Conservation (phyloP, 441 rosid genomes). For the Corymbia calophylla region DNA sequence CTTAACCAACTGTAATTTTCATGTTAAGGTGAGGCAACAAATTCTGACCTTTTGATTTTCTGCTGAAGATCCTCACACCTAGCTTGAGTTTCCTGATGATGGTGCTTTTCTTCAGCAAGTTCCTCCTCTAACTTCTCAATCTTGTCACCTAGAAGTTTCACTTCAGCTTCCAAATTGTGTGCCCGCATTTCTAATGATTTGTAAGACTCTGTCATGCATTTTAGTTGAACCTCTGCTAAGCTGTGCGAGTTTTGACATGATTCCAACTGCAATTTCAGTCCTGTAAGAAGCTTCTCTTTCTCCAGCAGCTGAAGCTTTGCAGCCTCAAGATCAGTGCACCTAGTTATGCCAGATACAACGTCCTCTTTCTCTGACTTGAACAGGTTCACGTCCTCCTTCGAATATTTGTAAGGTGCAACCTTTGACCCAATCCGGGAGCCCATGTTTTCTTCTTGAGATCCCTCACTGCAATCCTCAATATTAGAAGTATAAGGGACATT, state of each 20-base stretch:
- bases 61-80: slow-evolving; percentile 38
- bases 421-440: background rate
- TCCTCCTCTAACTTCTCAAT: slow-evolving; percentile 23
- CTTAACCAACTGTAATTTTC: background rate
- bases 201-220: slow-evolving; percentile 53
- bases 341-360: slow-evolving; percentile 15
- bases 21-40: background rate
- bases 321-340: slow-evolving; percentile 22
- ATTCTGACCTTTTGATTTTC: slow-evolving; percentile 28
- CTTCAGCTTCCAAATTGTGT: slow-evolving; percentile 28
- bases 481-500: slow-evolving; percentile 54
- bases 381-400: background rate
- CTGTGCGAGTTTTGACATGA: slow-evolving; percentile 25
- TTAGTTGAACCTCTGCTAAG: slow-evolving; percentile 46
- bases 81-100: slow-evolving; percentile 30
- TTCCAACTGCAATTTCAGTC: slow-evolving; percentile 20
- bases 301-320: slow-evolving; percentile 23
- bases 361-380: slow-evolving; percentile 27
- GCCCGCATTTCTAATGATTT: slow-evolving; percentile 30
- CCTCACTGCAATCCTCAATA: slow-evolving; percentile 21
- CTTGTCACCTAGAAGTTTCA: slow-evolving; percentile 22
- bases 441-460: slow-evolving; percentile 18
- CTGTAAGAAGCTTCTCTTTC: slow-evolving; percentile 26
- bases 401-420: background rate
- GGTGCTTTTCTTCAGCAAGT: slow-evolving; percentile 23